Conservation (phyloP, 257 asterid species). For the Petunia secreta region DNA sequence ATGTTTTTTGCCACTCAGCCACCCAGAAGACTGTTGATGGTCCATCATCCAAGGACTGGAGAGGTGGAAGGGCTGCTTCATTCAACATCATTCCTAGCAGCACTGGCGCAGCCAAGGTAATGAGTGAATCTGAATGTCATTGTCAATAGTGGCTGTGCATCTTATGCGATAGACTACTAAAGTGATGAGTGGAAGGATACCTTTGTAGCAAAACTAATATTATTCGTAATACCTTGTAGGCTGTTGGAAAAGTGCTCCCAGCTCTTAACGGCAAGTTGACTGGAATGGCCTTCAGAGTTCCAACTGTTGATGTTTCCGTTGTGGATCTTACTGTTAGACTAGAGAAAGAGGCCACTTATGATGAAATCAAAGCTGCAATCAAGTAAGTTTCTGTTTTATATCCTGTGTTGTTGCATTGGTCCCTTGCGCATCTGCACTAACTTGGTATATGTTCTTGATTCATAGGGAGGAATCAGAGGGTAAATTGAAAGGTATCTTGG, state of each 20-base stretch:
- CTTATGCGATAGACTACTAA: background rate
- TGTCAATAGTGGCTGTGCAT: background rate
- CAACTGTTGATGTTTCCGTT: slow-evolving; percentile 79
- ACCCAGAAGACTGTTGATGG: slow-evolving; percentile 89
- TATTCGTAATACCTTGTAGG: slow-evolving; percentile 34
- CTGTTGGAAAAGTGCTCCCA: slow-evolving; percentile 87
- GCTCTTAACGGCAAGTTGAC: slow-evolving; percentile 77
- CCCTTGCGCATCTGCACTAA: background rate
- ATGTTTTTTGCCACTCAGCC: slow-evolving; percentile 33
- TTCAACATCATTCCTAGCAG: slow-evolving; percentile 86
- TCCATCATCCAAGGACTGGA: slow-evolving; percentile 88
- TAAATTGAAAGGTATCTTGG: slow-evolving; percentile 76
- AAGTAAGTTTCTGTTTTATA: slow-evolving; percentile 45
- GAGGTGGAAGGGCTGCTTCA: slow-evolving; percentile 93
- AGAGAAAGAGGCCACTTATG: slow-evolving; percentile 70
- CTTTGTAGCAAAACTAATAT: background rate
- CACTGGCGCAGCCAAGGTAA: slow-evolving; percentile 87
- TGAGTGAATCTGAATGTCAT: background rate
- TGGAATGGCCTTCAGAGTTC: slow-evolving; percentile 85
- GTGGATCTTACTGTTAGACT: slow-evolving; percentile 77
- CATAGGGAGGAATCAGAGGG: slow-evolving; percentile 75
- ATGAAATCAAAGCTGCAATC: slow-evolving; percentile 70
- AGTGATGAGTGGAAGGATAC: too few relatives aligned
- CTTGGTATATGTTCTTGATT: background rate
- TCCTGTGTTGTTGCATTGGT: background rate